Percentiles rank a stretch among this genome's conserved stretches.
These are phyloP conservation scores for Mycena rebaudengoi DNA, from an alignment of 768 basidiomycete genomes.

Conservation along the genomic window DNA sequence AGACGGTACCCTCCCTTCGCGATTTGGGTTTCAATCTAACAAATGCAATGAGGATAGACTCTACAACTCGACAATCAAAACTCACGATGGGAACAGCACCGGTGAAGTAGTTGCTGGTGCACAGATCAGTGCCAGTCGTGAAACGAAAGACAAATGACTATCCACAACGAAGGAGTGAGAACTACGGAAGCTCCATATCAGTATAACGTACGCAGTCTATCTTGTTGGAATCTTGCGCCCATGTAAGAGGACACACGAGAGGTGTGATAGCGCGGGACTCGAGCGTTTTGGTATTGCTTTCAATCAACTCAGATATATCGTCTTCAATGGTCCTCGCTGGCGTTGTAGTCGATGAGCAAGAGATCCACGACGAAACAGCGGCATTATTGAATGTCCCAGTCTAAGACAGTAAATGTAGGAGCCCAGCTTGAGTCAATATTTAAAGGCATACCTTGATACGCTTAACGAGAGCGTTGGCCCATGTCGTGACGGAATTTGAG, in stretches of 20 bases:
- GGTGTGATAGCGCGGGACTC: slow-evolving; percentile 44
- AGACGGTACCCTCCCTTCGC: slow-evolving; percentile 58
- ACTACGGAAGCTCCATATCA: too few species aligned
- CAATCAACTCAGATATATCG: slow-evolving; percentile 37
- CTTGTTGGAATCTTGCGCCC: slow-evolving; percentile 55
- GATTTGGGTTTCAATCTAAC: slow-evolving; percentile 53
- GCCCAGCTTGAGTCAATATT: too few species aligned
- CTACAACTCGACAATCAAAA: neutral
- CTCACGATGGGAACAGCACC: slow-evolving; percentile 46
- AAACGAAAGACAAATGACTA: slow-evolving; percentile 55
- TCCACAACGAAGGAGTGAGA: neutral
- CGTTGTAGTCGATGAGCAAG: slow-evolving; percentile 48
- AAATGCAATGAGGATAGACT: neutral
- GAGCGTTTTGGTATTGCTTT: slow-evolving; percentile 18
- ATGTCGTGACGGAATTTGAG: slow-evolving; percentile 45
- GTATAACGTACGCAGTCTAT: slow-evolving; percentile 57
- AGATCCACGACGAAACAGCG: slow-evolving; percentile 44
- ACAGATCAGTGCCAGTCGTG: slow-evolving; percentile 50
- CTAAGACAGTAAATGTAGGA: slow-evolving; percentile 26
- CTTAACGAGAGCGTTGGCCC: slow-evolving; percentile 47
- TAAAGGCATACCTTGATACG: slow-evolving; percentile 47
- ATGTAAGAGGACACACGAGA: slow-evolving; percentile 55
- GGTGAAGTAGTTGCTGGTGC: slow-evolving; percentile 50
- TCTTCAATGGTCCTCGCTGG: slow-evolving; percentile 39
- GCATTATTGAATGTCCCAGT: slow-evolving; percentile 40